phyloP scores from a whole-genome alignment of 495 filamentous ascomycete species.

The Penicillium daleae region DNA sequence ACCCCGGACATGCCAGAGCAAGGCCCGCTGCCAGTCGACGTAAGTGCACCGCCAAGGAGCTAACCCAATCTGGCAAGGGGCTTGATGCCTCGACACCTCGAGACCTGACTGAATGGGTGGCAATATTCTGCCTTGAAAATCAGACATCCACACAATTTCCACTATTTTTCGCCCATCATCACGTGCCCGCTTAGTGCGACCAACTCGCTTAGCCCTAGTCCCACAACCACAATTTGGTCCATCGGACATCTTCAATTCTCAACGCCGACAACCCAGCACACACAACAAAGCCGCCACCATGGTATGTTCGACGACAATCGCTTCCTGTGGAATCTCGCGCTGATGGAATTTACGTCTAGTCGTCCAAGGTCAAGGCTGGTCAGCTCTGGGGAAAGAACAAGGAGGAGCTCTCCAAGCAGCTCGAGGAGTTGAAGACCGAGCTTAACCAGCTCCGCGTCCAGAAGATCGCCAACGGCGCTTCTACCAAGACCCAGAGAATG shows the following conservation, averaged over 20 bases:
- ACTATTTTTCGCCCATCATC: conserved; percentile 25
- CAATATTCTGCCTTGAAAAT: conserved; percentile 4
- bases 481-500: conserved; percentile 97
- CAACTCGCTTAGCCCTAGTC: conserved; percentile 56
- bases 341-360: conserved; percentile 56
- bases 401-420: conserved; percentile 92
- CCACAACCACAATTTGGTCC: conserved; percentile 56
- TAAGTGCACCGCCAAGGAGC: conserved; percentile 16
- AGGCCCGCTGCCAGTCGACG: conserved; percentile 23
- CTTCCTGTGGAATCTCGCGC: conserved; percentile 11
- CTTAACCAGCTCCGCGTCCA: conserved; percentile 91
- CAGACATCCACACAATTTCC: conserved; percentile 3
- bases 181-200: conserved; percentile 47
- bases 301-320: conserved; percentile 41
- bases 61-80: conserved; percentile 16
- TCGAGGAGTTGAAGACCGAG: conserved; percentile 92
- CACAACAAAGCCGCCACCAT: conserved; percentile 54
- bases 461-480: conserved; percentile 92
- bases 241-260: conserved; percentile 54
- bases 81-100: not conserved
- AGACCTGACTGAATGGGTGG: not conserved
- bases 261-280: conserved; percentile 53
- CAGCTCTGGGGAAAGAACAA: conserved; percentile 99
- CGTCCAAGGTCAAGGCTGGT: conserved; percentile 91
- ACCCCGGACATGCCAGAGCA: conserved; percentile 21